Evolutionary conservation across 2,329 filamentous ascomycete genomes (phyloP), one percentile per base, ranked within the genome.

Genomic region (Paracamarosporium sp.): DNA sequence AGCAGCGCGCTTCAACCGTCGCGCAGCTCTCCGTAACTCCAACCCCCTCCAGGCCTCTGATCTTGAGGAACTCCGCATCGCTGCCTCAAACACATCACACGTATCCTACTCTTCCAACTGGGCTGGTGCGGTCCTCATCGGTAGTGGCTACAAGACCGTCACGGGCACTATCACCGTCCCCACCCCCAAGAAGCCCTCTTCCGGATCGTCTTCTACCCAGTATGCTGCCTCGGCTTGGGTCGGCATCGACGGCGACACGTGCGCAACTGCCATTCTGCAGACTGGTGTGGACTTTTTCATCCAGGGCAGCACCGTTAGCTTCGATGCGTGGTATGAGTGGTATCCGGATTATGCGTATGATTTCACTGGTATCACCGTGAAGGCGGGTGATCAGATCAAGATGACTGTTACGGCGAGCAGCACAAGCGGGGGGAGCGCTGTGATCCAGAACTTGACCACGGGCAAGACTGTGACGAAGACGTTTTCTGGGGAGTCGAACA

Each of bases 251-350:
- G 86, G 86, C 12, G 83, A 86, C 63, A 85, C 83, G 5, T 87
- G 83, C 70, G 69, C 51, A 27, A 63, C 75, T 2, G 82, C 84
- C 7, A 86, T 87, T 52, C 74, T 87, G 5, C 85, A 87, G 69
- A 83, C 84, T 1, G 85, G 85, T 30, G 73, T 88, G 33, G 85
- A 87, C 70, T 85, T 85, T 68, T 81, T 80, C 50, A 73, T 82
- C 40, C 43, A 38, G 20, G 56, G 57, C 53, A 54, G 56, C n/a
- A 59, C 66, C 0, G 77, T 80, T 3, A 76, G 69, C 6, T 87
- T 81, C 65, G 81, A 84, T 55, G 83, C 84, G 17, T 88, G 85
- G 84, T 87, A 85, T 65, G 85, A 87, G 70, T 88, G 85, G 85
- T 86, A 82, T 63, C 85, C 85, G 1, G 81, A 85, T 65, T 82